These are phyloP conservation scores for Stephania yunnanensis DNA, from an alignment of 164 flowering plant species.

Conservation along the genomic window DNA sequence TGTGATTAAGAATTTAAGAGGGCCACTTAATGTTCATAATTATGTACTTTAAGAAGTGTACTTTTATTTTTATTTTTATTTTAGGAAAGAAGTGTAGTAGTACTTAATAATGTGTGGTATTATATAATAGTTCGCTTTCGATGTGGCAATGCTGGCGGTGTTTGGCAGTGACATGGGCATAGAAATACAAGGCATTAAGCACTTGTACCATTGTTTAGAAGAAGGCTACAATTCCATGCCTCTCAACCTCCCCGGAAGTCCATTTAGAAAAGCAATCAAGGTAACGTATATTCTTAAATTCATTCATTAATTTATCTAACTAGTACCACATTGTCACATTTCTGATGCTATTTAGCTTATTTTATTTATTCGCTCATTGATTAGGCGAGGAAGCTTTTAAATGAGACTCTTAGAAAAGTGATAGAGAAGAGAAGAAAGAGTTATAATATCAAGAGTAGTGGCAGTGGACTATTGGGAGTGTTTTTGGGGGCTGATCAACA, in stretches of 20 bases:
- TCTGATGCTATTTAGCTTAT: background rate
- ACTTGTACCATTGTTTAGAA: constrained; percentile 49
- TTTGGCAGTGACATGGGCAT: constrained; percentile 38
- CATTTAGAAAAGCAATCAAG: constrained; percentile 64
- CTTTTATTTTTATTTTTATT: background rate
- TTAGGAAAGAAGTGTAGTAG: too few relatives aligned
- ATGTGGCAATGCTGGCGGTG: constrained; percentile 68
- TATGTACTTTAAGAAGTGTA: background rate
- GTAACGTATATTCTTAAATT: constrained; percentile 18
- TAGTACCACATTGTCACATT: background rate
- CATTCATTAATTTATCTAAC: background rate
- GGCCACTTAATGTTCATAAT: background rate
- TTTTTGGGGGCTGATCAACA: constrained; percentile 25
- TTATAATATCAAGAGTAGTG: constrained; percentile 25
- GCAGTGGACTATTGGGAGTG: constrained; percentile 49
- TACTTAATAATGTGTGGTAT: background rate
- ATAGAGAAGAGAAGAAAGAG: constrained; percentile 52
- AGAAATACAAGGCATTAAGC: constrained; percentile 48
- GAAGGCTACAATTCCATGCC: constrained; percentile 95
- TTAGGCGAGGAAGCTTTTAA: constrained; percentile 69
- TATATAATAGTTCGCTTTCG: constrained; percentile 52
- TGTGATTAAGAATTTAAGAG: background rate
- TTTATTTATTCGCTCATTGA: background rate
- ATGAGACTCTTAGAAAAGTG: constrained; percentile 40
- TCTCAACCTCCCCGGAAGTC: constrained; percentile 65